These are phyloP conservation scores for Hevea brasiliensis DNA, from an alignment of 345 rosid genomes.

Conservation along the genomic window DNA sequence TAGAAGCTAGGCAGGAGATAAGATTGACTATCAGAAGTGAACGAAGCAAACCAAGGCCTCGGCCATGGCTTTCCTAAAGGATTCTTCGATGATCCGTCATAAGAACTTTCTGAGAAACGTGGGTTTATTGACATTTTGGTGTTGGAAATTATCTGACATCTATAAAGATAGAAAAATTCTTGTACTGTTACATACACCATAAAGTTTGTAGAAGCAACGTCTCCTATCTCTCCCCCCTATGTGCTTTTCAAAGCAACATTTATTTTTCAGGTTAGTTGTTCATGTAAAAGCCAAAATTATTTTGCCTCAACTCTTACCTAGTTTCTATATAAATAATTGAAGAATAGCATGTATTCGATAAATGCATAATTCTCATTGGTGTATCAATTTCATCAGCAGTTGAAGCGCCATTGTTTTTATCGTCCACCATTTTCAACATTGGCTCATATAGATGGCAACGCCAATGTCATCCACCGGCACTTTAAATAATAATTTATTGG, in stretches of 20 bases:
- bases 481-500: no score
- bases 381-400: no score
- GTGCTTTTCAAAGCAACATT: no score
- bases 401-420: no score
- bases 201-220: background rate
- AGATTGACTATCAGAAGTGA: background rate
- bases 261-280: background rate
- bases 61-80: background rate
- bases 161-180: background rate
- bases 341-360: background rate
- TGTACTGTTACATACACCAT: background rate
- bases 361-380: background rate
- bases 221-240: no score
- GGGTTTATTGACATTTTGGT: conserved; percentile 2
- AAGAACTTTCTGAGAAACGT: background rate
- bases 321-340: no score
- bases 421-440: no score
- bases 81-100: background rate
- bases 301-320: background rate
- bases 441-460: no score
- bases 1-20: background rate
- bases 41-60: background rate
- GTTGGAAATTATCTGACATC: background rate
- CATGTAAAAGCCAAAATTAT: background rate
- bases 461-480: no score